Conservation (phyloP, 495 filamentous ascomycete genomes). For the Penicillium turbatum region DNA sequence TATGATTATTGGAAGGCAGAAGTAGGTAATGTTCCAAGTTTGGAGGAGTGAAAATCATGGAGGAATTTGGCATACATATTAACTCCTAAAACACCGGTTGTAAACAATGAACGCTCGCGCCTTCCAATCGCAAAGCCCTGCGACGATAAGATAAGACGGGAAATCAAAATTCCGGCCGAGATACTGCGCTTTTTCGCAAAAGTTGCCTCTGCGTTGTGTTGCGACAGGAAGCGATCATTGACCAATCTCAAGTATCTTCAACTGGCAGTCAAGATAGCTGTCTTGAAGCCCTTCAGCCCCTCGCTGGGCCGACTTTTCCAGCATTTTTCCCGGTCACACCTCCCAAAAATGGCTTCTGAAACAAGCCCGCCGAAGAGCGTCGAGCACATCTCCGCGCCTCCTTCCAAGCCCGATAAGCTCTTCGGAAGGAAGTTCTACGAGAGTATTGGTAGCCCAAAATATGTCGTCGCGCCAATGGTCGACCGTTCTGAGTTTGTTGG, state of each 20-base stretch:
- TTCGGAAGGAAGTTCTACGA: constrained; percentile 87
- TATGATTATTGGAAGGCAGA: too few relatives aligned
- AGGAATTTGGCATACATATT: not conserved
- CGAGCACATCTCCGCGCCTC: constrained; percentile 18
- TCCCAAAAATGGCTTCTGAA: constrained; percentile 32
- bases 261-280: constrained; percentile 32
- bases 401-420: constrained; percentile 50
- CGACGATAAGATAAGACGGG: constrained; percentile 32
- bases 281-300: constrained; percentile 25
- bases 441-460: constrained; percentile 84
- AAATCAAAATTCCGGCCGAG: constrained; percentile 25
- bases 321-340: not conserved
- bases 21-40: too few relatives aligned
- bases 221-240: constrained; percentile 1
- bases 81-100: not conserved
- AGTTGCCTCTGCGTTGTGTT: constrained; percentile 4
- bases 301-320: constrained; percentile 26
- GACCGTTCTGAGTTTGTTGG: constrained; percentile 95
- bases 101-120: not conserved
- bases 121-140: not conserved
- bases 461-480: constrained; percentile 94
- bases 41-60: too few relatives aligned
- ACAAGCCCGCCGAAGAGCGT: constrained; percentile 12
- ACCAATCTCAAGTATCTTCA: not conserved
- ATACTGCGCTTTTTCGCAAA: constrained; percentile 19